Conservation (phyloP, 257 asterid genomes). For the Solanum sitiens region DNA sequence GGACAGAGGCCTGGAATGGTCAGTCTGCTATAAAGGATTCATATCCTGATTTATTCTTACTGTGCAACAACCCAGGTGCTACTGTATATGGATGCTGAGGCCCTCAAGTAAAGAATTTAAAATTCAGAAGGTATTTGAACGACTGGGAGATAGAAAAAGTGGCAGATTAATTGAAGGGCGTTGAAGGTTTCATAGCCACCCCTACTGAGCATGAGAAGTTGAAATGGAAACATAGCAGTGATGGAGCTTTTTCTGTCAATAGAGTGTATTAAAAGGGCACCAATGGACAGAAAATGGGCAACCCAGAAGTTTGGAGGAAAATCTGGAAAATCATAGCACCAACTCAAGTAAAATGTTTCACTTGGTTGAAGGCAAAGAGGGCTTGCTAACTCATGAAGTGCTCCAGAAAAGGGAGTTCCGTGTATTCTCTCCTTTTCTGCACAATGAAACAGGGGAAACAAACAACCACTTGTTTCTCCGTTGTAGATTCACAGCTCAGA, state of each 20-base stretch:
- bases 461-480: not conserved
- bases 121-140: not conserved
- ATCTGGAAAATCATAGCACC: not conserved
- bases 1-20: not conserved
- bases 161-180: not conserved
- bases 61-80: not conserved
- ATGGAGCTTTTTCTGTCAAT: not conserved
- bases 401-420: not conserved
- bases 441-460: not conserved
- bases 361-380: not conserved
- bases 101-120: not conserved
- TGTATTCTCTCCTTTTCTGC: not conserved
- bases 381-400: not conserved
- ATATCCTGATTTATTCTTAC: not conserved
- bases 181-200: not conserved
- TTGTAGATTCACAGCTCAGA: not conserved
- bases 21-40: not conserved
- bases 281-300: not conserved
- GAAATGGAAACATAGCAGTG: not conserved
- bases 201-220: not conserved
- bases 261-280: not conserved
- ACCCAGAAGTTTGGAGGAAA: not conserved
- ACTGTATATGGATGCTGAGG: not conserved
- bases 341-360: not conserved
- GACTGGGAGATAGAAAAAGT: not conserved